Evolutionary conservation across 805 yeast species (phyloP), one percentile per base, ranked within the genome.

Genomic region (Hermanozyma aechmeae): DNA sequence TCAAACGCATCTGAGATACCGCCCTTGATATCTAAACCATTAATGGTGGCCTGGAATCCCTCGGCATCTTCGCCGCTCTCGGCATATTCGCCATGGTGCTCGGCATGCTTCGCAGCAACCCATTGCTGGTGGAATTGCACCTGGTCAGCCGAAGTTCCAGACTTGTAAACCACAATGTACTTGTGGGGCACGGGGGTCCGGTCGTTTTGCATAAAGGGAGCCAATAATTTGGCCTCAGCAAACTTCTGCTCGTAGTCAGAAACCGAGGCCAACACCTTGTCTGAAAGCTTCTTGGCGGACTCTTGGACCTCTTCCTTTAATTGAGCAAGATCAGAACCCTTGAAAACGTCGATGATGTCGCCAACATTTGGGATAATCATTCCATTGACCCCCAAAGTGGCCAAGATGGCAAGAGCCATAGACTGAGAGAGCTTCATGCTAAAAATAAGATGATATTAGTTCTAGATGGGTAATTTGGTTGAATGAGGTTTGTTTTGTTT

Each of bases 121-220:
- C 80, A 69, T 48, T 72, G 70, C 48, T 69, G 68, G 63, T 87
- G 95, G 65, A 73, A 69, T 23, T 63, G 60, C 18, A 71, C 61
- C 35, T 71, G 72, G 21, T 72, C 72, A 15, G 67, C 55, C 14
- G 69, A 46, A 19, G 76, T 64, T 30, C 63, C 72, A 31, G 73
- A 71, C 64, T 85, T 86, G 63, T 89, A 76, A 28, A 87, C 86
- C 43, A 92, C 63, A 40, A 92, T 87, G 65, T 85, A 92, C 46
- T 79, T 77, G 61, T 80, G 69, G 21, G 86, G 78, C 43, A 80
- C 71, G 26, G 68, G 40, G 33, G 71, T 38, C 22, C 42, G 39
- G 14, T 25, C 33, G 26, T 28, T 32, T 13, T 33, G 35, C 29
- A 39, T 26, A 27, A 41, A 39, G 4, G 46, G 44, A 21, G 44